phyloP scores from a whole-genome alignment of 2,329 filamentous ascomycete genomes.

The Colletotrichum tofieldiae region DNA sequence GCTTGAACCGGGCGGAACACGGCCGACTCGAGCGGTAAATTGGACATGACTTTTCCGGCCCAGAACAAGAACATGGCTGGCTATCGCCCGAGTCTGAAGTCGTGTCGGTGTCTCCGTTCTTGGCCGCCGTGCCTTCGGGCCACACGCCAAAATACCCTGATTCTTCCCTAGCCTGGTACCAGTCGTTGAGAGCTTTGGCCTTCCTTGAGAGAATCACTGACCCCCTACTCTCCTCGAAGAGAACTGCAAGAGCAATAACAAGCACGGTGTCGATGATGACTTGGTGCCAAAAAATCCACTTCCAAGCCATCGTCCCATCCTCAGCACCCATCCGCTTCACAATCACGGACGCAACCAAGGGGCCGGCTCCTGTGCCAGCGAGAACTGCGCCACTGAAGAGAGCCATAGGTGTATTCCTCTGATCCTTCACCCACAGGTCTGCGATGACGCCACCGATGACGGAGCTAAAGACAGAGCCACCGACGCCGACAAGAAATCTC shows the following conservation, averaged over 20 bases:
- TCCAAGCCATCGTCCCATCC: constrained; percentile 60
- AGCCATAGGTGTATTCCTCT: constrained; percentile 91
- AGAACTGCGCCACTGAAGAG: constrained; percentile 86
- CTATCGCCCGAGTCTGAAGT: constrained; percentile 20
- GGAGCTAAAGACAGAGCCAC: constrained; percentile 84
- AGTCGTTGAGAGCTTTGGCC: constrained; percentile 80
- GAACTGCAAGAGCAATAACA: constrained; percentile 74
- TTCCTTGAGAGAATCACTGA: constrained; percentile 85
- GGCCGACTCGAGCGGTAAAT: constrained; percentile 20
- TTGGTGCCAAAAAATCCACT: constrained; percentile 93
- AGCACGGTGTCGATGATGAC: constrained; percentile 78
- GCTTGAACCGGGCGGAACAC: constrained; percentile 14
- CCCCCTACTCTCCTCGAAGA: constrained; percentile 88
- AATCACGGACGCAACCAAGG: constrained; percentile 80
- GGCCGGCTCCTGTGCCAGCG: constrained; percentile 84
- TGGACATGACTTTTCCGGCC: constrained; percentile 17
- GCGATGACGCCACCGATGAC: constrained; percentile 94
- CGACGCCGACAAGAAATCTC: constrained; percentile 84
- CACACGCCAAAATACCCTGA: constrained; percentile 70
- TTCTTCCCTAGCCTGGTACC: constrained; percentile 82
- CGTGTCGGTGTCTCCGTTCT: constrained; percentile 28
- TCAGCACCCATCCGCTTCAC: constrained; percentile 68
- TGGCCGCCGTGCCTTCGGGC: constrained; percentile 46
- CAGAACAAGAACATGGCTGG: constrained; percentile 22
- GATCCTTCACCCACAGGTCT: constrained; percentile 85